Base-by-base conservation (phyloP, 805 yeast species). In the Lachancea sp. region DNA sequence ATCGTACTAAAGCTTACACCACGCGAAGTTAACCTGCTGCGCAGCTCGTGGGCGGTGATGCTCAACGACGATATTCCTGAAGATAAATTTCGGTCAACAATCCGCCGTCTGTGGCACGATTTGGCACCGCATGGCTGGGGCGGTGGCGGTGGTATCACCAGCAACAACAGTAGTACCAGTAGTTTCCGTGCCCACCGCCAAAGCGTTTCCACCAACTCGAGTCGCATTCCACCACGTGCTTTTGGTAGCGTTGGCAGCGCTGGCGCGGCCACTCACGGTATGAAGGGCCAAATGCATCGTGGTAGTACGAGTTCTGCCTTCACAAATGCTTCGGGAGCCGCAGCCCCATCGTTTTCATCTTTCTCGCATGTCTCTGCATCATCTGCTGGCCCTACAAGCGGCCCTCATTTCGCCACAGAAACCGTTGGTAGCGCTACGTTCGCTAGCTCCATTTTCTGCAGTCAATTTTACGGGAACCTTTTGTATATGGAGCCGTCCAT, bases 391-490 rank as follows among this genome's bases (percentile, higher is more conserved):
- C 25, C 25, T 22, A 22, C 4, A 8, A 22, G 25, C 25, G 8
- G 25, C 25, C 4, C 25, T 22, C 25, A 4, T 4, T 22, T 22
- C 25, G 25, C 25, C 25, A 13, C 31, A 29, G 31, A 29, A 13
- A 29, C 13, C 13, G 31, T 29, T 18, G 33, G 33, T 29, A 38
- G 38, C 18, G 35, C 35, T 13, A 38, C 46, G 6, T 25, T 37
- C n/a, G 46, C 47, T 2, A 73, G 77, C 17, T 78, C 86, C 1
- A 64, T 83, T 26, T 86, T 86, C 59, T 84, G 91, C 57, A 72
- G 81, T 44, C 95, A 86, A 60, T 76, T 86, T 58, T 86, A 85
- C 64, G 75, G 79, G 42, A 86, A 85, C 57, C 64, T 86, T 42
- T 66, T 85, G 32, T 62, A 76, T 0, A 75, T 78, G 74, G 78